phyloP scores from a whole-genome alignment of 2,329 filamentous ascomycete species.

The Alternaria sp. region DNA sequence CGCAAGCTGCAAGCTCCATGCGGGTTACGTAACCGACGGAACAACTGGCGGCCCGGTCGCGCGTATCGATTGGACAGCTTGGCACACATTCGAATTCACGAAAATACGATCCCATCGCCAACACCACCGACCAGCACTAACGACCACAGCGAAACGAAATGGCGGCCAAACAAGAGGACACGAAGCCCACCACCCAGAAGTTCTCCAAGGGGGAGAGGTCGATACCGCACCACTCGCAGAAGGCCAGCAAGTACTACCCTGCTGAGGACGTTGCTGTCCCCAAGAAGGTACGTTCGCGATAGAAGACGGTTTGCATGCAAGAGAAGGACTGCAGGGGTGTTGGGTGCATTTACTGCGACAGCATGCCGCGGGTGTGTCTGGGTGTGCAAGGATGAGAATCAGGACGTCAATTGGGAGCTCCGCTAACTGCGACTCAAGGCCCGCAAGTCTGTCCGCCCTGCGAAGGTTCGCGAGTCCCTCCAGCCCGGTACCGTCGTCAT shows the following conservation, averaged over 20 bases:
- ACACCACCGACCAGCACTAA: constrained; percentile 33
- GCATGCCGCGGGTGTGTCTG: constrained; percentile 13
- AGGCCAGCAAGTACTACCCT: constrained; percentile 99
- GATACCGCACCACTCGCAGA: constrained; percentile 85
- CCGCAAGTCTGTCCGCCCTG: constrained; percentile 91
- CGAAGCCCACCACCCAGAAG: constrained; percentile 75
- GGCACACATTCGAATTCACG: constrained; percentile 24
- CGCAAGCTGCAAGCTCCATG: constrained; percentile 18
- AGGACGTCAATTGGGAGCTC: constrained; percentile 22
- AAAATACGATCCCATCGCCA: constrained; percentile 23
- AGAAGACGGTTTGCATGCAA: constrained; percentile 24
- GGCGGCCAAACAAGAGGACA: constrained; percentile 61
- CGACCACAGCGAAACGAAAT: constrained; percentile 68
- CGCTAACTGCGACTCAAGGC: constrained; percentile 66
- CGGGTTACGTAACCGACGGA: constrained; percentile 18
- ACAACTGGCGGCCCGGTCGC: constrained; percentile 20
- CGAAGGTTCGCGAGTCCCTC: constrained; percentile 87
- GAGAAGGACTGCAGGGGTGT: constrained; percentile 23
- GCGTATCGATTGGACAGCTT: constrained; percentile 25
- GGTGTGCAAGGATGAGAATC: constrained; percentile 1
- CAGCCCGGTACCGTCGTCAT: constrained; percentile 96
- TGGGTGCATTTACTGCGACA: constrained; percentile 11
- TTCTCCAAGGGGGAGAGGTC: constrained; percentile 96
- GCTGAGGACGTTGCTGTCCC: constrained; percentile 87
- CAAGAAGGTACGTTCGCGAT: constrained; percentile 84